Evolutionary conservation across 2,329 filamentous ascomycete species (phyloP).

Genomic region (Lecanicillium sp.): DNA sequence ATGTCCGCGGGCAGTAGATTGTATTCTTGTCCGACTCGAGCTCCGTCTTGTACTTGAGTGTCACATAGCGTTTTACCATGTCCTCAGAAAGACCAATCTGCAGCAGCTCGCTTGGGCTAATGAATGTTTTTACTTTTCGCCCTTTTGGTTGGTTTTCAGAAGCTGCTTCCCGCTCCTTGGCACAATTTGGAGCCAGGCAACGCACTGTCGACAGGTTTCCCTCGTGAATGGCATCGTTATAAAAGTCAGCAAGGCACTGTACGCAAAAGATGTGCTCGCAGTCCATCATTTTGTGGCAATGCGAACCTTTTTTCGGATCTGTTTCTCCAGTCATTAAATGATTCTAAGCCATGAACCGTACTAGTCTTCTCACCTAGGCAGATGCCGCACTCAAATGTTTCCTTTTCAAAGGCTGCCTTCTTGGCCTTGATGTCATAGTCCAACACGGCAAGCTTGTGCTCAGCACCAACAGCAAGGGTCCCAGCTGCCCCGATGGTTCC

Average conservation of each 20-base stretch:
- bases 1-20: constrained; percentile 82
- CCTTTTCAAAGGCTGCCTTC: constrained; percentile 67
- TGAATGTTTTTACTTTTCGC: constrained; percentile 54
- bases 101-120: constrained; percentile 77
- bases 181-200: constrained; percentile 74
- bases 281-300: constrained; percentile 72
- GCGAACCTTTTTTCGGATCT: constrained; percentile 82
- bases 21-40: constrained; percentile 88
- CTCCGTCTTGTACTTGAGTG: constrained; percentile 84
- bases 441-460: constrained; percentile 62
- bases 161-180: constrained; percentile 45
- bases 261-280: constrained; percentile 91
- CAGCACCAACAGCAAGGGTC: constrained; percentile 41
- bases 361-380: constrained; percentile 52
- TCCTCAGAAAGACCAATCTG: constrained; percentile 65
- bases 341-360: not conserved
- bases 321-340: not conserved
- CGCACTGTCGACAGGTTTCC: constrained; percentile 73
- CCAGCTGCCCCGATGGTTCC: constrained; percentile 42
- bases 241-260: constrained; percentile 82
- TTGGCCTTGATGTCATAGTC: constrained; percentile 72
- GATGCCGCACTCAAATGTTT: constrained; percentile 80
- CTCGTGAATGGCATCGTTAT: constrained; percentile 77
- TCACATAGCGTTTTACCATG: constrained; percentile 76
- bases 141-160: constrained; percentile 13